Evolutionary conservation across 352 stramenopile species (phyloP), one percentile per base, ranked within the genome.

Genomic region (Pilasporangium apinafurcum): DNA sequence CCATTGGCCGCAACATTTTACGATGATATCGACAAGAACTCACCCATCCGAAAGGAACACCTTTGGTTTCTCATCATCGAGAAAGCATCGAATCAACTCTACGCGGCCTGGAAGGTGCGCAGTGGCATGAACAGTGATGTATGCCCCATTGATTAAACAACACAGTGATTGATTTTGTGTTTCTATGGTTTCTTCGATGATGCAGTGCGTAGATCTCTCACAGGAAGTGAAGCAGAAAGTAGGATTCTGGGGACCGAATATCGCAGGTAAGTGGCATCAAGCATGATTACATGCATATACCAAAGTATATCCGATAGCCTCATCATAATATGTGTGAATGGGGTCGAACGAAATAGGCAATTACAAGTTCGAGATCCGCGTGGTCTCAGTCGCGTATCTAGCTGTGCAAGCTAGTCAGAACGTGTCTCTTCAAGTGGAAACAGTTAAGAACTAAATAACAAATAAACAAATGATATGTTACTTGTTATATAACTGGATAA

Each of bases 321-420:
- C n/a, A n/a, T n/a, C n/a, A n/a, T n/a, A 10, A 31, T 34, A 26
- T 56, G 12, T 45, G 18, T 35, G 7, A 3, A 21, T 18, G 7
- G 20, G 25, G 16, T 20, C 29, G 25, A 28, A n/a, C 0, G 4
- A 4, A 21, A 17, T 50, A 70, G 80, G 75, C 54, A 77, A 80
- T 26, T 87, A 87, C 58, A 65, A 87, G 25, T 49, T 92, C 17
- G 80, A 92, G 31, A 47, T 90, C n/a, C 70, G 77, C n/a, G 80
- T 77, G 3, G 42, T 87, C 37, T 84, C 69, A 17, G 60, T 64
- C 1, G 52, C 62, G 35, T 90, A 90, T 56, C 45, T 92, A 8
- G 75, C 73, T 43, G 68, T 70, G 8, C 63, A 85, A 17, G 53
- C 72, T 14, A 74, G 59, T 30, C 25, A 53, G 1, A 44, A 29